phyloP scores from a whole-genome alignment of 805 yeast species.

The Saccharomycopsis selenospora region DNA sequence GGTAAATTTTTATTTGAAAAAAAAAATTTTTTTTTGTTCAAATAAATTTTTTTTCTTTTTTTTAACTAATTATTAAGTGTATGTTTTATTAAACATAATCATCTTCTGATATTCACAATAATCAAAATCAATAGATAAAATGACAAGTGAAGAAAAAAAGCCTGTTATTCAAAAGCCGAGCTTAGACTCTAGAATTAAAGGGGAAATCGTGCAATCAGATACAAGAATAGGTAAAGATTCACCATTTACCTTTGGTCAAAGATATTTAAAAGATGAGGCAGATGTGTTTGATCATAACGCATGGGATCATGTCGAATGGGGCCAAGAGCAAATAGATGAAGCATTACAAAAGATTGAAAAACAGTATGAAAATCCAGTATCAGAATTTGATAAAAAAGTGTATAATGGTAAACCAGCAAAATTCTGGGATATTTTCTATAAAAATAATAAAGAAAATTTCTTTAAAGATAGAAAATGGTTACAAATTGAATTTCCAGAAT shows the following conservation, averaged over 20 bases:
- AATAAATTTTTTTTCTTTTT: too few species aligned
- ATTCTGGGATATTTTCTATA: conserved; percentile 92
- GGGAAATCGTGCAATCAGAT: conserved; percentile 25
- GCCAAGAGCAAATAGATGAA: conserved; percentile 71
- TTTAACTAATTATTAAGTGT: too few species aligned
- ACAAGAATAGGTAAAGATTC: conserved; percentile 73
- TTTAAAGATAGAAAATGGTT: conserved; percentile 97
- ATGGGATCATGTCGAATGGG: conserved; percentile 96
- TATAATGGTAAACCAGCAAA: conserved; percentile 84
- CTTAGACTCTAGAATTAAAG: conserved; percentile 15
- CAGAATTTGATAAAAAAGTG: conserved; percentile 70
- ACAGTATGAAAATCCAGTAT: conserved; percentile 80
- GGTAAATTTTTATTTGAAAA: too few species aligned
- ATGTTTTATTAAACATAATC: too few species aligned
- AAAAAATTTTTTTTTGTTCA: too few species aligned
- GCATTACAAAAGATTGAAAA: conserved; percentile 68
- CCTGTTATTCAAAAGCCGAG: conserved; percentile 12
- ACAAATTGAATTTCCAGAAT: conserved; percentile 83
- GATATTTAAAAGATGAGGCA: conserved; percentile 60
- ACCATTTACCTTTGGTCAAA: conserved; percentile 90
- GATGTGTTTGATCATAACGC: conserved; percentile 93
- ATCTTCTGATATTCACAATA: too few species aligned
- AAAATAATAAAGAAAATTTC: conserved; percentile 85
- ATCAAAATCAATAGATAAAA: too few species aligned
- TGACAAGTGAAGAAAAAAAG: neutral